A percentile compares a stretch with the other conserved stretches of the same genome.
These are phyloP conservation scores for Dianthus caryophyllus DNA, from an alignment of 148 eudicot genomes.

Conservation along the genomic window DNA sequence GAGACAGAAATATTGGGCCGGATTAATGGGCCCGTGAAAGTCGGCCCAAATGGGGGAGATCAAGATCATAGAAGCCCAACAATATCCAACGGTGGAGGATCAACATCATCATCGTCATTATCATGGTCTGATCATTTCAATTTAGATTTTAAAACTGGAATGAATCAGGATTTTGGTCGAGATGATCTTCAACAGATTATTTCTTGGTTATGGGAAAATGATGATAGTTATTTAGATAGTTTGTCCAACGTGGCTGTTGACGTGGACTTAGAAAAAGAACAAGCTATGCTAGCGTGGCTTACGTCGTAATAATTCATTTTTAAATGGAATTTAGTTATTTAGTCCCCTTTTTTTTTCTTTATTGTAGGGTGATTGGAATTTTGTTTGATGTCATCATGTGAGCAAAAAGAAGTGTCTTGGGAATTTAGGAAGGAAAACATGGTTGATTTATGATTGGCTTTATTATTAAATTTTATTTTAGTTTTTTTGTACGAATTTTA, in stretches of 20 bases:
- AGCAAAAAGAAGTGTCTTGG: background rate
- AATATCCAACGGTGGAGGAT: slow-evolving; percentile 13
- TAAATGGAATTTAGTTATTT: background rate
- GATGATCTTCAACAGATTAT: slow-evolving; percentile 33
- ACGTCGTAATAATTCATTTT: background rate
- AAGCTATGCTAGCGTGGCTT: slow-evolving; percentile 8
- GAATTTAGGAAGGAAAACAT: background rate
- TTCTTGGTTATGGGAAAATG: slow-evolving; percentile 44
- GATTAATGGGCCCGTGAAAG: background rate
- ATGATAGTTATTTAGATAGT: slow-evolving; percentile 10
- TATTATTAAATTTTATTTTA: background rate
- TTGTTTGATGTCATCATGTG: background rate
- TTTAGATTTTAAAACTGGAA: slow-evolving; percentile 38
- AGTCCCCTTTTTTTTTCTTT: background rate
- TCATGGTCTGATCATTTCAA: slow-evolving; percentile 22
- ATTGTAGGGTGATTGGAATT: background rate
- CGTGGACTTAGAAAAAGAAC: background rate
- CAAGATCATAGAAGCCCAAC: slow-evolving; percentile 11
- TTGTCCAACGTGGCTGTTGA: background rate
- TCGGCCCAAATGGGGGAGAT: slow-evolving; percentile 14
- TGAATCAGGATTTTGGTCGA: slow-evolving; percentile 5
- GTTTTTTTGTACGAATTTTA: too few species aligned
- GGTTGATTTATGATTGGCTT: too few species aligned
- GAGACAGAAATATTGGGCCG: slow-evolving; percentile 13
- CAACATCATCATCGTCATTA: slow-evolving; percentile 23